phyloP scores from a whole-genome alignment of 306 rosid species.

The Vigna angularis region DNA sequence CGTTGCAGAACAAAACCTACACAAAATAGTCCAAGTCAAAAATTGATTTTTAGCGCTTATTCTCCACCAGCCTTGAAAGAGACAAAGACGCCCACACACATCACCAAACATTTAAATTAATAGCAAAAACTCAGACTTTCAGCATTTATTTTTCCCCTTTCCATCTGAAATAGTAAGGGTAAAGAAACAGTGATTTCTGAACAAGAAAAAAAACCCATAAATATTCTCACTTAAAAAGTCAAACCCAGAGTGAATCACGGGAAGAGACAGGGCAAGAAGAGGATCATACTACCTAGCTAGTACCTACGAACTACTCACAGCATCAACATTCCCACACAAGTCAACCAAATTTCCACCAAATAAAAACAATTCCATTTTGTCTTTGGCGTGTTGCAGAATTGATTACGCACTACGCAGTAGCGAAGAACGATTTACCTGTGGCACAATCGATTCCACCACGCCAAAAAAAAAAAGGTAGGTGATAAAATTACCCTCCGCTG shows the following conservation, averaged over 20 bases:
- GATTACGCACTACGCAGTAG: conserved; percentile 5
- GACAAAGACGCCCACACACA: conserved; percentile 29
- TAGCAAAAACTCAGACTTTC: conserved; percentile 8
- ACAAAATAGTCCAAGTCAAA: conserved; percentile 3
- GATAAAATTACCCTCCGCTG: conserved; percentile 7
- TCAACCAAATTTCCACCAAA: conserved; percentile 11
- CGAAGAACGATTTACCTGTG: neutral
- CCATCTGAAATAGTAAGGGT: conserved; percentile 31
- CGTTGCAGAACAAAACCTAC: neutral
- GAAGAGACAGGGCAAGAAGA: conserved; percentile 20
- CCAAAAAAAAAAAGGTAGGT: neutral
- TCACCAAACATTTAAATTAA: conserved; percentile 27
- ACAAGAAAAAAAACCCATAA: neutral
- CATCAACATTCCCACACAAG: conserved; percentile 35
- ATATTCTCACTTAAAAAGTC: conserved; percentile 25
- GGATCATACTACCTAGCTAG: conserved; percentile 28
- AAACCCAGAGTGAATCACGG: conserved; percentile 38
- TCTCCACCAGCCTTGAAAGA: neutral
- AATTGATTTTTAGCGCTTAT: neutral
- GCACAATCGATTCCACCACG: neutral
- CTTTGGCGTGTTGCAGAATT: neutral
- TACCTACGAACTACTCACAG: conserved; percentile 27
- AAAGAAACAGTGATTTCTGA: conserved; percentile 46
- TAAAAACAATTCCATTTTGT: neutral
- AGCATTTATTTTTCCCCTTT: neutral